Conservation (phyloP, 1,284 basidiomycete species). For the Coniferiporia sulphurascens region DNA sequence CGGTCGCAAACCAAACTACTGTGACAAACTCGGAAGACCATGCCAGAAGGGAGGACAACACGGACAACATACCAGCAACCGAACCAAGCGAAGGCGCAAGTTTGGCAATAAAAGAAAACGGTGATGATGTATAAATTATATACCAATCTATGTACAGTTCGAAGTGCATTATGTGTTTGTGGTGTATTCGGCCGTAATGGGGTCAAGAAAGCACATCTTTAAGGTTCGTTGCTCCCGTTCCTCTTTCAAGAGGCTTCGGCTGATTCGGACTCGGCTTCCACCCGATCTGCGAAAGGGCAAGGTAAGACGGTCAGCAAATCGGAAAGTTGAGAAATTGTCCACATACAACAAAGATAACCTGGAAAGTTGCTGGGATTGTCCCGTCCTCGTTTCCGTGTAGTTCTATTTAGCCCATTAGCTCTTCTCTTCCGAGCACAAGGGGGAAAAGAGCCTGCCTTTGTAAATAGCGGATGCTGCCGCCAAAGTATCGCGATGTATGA, state of each 20-base stretch:
- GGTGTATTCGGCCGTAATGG: background rate
- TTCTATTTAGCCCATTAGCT: constrained; percentile 40
- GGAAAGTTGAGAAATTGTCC: background rate
- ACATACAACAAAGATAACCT: constrained; percentile 88
- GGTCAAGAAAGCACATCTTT: constrained; percentile 61
- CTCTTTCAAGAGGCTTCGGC: constrained; percentile 80
- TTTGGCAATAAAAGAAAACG: no score
- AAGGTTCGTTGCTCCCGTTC: constrained; percentile 76
- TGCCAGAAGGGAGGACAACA: constrained; percentile 22
- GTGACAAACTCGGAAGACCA: constrained; percentile 24
- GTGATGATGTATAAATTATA: no score
- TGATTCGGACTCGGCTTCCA: constrained; percentile 91
- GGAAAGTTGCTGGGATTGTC: constrained; percentile 90
- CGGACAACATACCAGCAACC: background rate
- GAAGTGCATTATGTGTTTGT: no score
- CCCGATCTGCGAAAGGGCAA: constrained; percentile 67
- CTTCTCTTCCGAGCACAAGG: background rate
- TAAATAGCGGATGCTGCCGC: constrained; percentile 92
- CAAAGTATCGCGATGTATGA: constrained; percentile 83
- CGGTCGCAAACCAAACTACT: constrained; percentile 22
- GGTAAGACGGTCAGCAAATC: constrained; percentile 5
- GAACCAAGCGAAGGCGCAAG: no score
- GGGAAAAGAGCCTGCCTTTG: constrained; percentile 50
- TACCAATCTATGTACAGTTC: no score
- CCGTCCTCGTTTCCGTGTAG: constrained; percentile 84